A percentile compares a stretch with the other conserved stretches of the same genome.
phyloP scores from a whole-genome alignment of 331 rosid genomes.

The Acacia concinna region DNA sequence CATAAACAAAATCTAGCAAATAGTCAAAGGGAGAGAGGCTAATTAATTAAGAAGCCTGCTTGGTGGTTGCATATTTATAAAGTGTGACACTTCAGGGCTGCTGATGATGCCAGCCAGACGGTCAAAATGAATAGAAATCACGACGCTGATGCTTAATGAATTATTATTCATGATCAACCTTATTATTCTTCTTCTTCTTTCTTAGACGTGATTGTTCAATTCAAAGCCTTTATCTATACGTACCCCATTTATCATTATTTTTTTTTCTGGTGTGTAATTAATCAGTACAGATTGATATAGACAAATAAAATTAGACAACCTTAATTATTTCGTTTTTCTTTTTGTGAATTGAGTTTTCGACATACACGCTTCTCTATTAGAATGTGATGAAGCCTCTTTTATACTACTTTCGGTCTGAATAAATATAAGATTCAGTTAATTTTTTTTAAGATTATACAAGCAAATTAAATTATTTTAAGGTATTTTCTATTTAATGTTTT shows the following conservation, averaged over 20 bases:
- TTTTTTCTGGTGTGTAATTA: too few species aligned
- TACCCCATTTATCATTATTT: neutral
- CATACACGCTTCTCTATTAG: neutral
- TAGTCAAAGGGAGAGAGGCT: neutral
- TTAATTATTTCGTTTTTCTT: too few species aligned
- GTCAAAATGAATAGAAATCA: neutral
- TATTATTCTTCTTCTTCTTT: neutral
- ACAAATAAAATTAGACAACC: neutral
- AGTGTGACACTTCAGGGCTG: neutral
- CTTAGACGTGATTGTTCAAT: neutral
- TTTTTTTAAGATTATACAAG: too few species aligned
- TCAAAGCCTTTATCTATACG: neutral
- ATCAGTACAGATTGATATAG: neutral
- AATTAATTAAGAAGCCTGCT: neutral
- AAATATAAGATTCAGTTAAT: too few species aligned
- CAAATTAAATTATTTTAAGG: too few species aligned
- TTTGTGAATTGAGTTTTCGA: neutral
- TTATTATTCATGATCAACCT: neutral
- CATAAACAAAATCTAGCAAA: neutral
- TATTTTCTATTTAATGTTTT: too few species aligned
- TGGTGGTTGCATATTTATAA: neutral
- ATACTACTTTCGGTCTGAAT: too few species aligned
- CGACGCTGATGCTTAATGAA: neutral
- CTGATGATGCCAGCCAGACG: neutral
- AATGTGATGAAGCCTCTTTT: neutral